Percentiles rank a stretch among this genome's conserved stretches.
phyloP scores from a whole-genome alignment of 2,329 filamentous ascomycete species.

The Trichoderma oligosporum region DNA sequence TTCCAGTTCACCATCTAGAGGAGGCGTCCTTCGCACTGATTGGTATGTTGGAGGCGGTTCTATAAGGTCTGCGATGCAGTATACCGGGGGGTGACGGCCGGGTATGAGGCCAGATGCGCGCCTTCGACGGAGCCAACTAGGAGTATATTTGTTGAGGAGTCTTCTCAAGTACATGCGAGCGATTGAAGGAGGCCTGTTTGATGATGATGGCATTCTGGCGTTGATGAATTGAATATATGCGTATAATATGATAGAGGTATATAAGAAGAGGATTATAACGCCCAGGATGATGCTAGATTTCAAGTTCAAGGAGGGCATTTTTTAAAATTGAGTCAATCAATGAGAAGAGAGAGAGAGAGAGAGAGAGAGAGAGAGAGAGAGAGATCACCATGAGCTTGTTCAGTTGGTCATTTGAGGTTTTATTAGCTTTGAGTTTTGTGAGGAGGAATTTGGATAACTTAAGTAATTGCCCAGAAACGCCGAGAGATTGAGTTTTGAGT shows the following conservation, averaged over 20 bases:
- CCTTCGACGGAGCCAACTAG: not conserved
- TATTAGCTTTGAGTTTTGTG: too few species aligned
- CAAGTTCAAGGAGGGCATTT: not conserved
- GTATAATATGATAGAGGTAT: not conserved
- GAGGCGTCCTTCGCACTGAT: not conserved
- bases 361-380: not conserved
- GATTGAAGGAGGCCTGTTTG: not conserved
- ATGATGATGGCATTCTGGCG: not conserved
- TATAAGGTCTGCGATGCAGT: conserved; percentile 17
- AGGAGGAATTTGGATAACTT: not conserved
- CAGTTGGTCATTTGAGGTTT: not conserved
- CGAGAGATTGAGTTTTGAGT: not conserved
- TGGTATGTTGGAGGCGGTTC: conserved; percentile 21
- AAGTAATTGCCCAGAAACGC: not conserved
- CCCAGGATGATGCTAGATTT: not conserved
- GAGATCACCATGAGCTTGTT: not conserved
- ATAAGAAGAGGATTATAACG: not conserved
- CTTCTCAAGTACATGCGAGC: not conserved
- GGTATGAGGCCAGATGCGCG: too few species aligned
- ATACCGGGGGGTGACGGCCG: conserved; percentile 12
- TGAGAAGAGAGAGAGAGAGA: not conserved
- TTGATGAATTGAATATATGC: not conserved
- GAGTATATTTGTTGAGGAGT: not conserved
- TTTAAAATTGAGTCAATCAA: not conserved
- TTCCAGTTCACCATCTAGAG: not conserved